Base-by-base conservation (phyloP, 352 stramenopile genomes). In the Phytophthora brassicae region DNA sequence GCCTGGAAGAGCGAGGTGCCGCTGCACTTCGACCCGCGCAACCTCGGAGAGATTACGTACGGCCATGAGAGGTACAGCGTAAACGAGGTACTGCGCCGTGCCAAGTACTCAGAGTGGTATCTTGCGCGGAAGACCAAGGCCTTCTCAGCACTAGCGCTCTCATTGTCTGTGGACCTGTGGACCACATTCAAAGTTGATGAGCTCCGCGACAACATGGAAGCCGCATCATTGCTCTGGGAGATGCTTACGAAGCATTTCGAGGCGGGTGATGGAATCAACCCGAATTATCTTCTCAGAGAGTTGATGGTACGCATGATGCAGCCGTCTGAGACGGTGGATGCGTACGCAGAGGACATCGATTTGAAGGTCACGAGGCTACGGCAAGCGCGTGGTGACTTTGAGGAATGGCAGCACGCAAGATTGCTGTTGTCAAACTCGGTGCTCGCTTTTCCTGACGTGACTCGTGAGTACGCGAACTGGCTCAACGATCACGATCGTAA, bases 1-100 rank as follows among this genome's bases (percentile, higher is more conserved):
- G 20, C 7, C n/a, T 55, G 48, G 48, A 55, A 45, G 48, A 55
- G 31, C 20, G 48, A 55, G 31, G 29, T 55, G 31, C 9, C 31
- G 12, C 35, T 55, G 31, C 29, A 42, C 17, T 55, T 38, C 33
- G 12, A 41, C 5, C 6, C 48, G 5, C 35, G 22, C 48, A 35
- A 13, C 20, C 48, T 55, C n/a, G 31, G 35, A 7, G 48, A 28
- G 1, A 55, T 55, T 23, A 55, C 31, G 2, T 55, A 45, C 19
- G 48, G 48, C 2, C 7, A 12, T 16, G 48, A 55, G 17, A 17
- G 31, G 3, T 55, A 55, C 19, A 33, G 36, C 13, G 20, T 29
- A 5, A 33, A 11, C n/a, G 11, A 24, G 2, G 48, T 31, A 17
- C 31, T 45, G 17, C 31, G 29, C 2, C 44, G 20, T n/a, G n/a